Conservation (phyloP, 2,329 filamentous ascomycete species). For the Pestalotiopsis sp. region DNA sequence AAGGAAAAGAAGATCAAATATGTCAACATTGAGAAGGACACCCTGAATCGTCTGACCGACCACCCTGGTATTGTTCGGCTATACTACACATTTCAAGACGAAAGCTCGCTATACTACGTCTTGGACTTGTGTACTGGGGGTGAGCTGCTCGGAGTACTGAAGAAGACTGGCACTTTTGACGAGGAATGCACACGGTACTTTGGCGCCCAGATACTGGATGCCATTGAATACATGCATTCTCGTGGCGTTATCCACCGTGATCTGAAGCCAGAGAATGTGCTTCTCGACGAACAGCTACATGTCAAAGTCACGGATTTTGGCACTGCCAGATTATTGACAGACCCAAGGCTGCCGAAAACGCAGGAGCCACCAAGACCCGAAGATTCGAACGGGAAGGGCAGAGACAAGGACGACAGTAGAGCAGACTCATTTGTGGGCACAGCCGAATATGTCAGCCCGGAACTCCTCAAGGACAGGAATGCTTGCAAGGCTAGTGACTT, state of each 20-base stretch:
- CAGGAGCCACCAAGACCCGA: constrained; percentile 36
- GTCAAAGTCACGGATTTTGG: constrained; percentile 99
- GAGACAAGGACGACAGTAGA: constrained; percentile 64
- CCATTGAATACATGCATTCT: constrained; percentile 97
- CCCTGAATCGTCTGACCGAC: constrained; percentile 91
- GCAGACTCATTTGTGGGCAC: constrained; percentile 97
- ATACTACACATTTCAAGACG: constrained; percentile 99
- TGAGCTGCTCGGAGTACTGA: constrained; percentile 88
- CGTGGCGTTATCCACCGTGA: constrained; percentile 96
- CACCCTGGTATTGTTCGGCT: constrained; percentile 95
- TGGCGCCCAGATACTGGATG: constrained; percentile 91
- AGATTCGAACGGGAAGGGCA: constrained; percentile 38
- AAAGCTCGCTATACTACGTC: constrained; percentile 94
- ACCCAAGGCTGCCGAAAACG: constrained; percentile 50
- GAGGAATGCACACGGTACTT: constrained; percentile 95
- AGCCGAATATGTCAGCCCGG: constrained; percentile 96
- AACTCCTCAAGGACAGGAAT: constrained; percentile 94
- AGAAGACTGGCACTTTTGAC: constrained; percentile 93
- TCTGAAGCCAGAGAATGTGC: constrained; percentile 94
- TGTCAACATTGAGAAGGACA: constrained; percentile 99
- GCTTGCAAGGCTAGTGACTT: constrained; percentile 97
- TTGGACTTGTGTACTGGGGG: constrained; percentile 91
- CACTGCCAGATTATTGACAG: constrained; percentile 88
- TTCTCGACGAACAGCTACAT: constrained; percentile 94
- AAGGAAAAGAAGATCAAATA: constrained; percentile 99